Percentiles rank a stretch among this genome's conserved stretches.
Conservation (phyloP, 352 stramenopile genomes). For the Phytophthora cryptogea region DNA sequence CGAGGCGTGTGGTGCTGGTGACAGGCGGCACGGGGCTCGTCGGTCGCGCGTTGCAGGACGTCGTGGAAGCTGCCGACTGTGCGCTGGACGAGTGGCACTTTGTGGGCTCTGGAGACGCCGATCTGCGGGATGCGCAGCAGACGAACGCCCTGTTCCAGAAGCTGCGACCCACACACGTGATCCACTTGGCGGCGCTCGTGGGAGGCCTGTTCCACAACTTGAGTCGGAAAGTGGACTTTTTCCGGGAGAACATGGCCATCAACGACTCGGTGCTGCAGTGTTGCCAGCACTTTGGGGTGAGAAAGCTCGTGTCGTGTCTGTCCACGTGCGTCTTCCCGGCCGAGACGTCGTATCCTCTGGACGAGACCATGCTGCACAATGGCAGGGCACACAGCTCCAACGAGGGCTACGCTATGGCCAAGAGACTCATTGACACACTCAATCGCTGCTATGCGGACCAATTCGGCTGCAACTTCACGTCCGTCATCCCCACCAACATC, state of each 20-base stretch:
- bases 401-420: conserved; percentile 97
- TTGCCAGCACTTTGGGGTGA: conserved; percentile 84
- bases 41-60: conserved; percentile 74
- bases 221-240: conserved; percentile 96
- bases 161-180: conserved; percentile 95
- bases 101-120: conserved; percentile 92
- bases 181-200: conserved; percentile 97
- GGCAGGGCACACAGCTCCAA: conserved; percentile 82
- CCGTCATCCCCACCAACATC: conserved; percentile 99
- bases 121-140: conserved; percentile 87
- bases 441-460: conserved; percentile 97
- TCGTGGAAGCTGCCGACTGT: conserved; percentile 33
- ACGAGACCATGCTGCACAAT: conserved; percentile 97
- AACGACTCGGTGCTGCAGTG: conserved; percentile 99
- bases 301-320: conserved; percentile 98
- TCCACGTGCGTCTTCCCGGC: conserved; percentile 99
- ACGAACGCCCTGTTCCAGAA: conserved; percentile 94
- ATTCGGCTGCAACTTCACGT: conserved; percentile 98
- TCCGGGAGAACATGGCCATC: conserved; percentile 98
- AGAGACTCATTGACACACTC: conserved; percentile 98
- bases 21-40: conserved; percentile 97
- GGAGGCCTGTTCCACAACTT: conserved; percentile 89
- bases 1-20: conserved; percentile 84
- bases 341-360: conserved; percentile 98
- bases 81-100: conserved; percentile 92